Evolutionary conservation across 73 alveolate genomes (phyloP).

Genomic region (Paramecium primaurelia): DNA sequence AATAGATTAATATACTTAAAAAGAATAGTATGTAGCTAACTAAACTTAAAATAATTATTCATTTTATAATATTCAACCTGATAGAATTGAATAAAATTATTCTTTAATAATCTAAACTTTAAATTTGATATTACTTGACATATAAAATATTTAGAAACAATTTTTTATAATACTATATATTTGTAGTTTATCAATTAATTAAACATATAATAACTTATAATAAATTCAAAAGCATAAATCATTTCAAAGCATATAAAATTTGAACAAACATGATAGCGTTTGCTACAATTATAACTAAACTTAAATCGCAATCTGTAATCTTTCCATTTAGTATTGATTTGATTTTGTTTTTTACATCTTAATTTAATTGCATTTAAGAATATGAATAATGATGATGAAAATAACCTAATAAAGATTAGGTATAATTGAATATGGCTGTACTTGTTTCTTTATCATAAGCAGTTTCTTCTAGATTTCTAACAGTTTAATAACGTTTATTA

Average conservation of each 20-base stretch:
- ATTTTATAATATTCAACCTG: too few species aligned
- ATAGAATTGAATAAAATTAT: too few species aligned
- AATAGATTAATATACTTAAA: too few species aligned
- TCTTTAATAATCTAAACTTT: too few species aligned
- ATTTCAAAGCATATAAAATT: neutral
- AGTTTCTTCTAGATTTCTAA: neutral
- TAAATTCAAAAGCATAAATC: neutral
- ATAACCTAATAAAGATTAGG: neutral
- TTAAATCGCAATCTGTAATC: neutral
- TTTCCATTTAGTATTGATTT: neutral
- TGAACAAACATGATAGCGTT: constrained; percentile 6
- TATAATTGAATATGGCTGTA: neutral
- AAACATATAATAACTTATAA: neutral
- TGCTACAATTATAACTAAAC: neutral
- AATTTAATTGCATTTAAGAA: neutral
- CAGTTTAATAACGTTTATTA: neutral
- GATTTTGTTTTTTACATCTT: neutral
- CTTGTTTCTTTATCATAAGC: neutral
- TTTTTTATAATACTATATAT: too few species aligned
- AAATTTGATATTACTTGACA: too few species aligned
- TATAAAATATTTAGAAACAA: neutral
- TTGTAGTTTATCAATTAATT: neutral
- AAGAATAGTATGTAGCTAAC: too few species aligned
- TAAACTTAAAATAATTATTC: too few species aligned
- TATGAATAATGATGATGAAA: constrained; percentile 8